Base-by-base conservation (phyloP, 2,329 filamentous ascomycete species). In the Colletotrichum sp. region DNA sequence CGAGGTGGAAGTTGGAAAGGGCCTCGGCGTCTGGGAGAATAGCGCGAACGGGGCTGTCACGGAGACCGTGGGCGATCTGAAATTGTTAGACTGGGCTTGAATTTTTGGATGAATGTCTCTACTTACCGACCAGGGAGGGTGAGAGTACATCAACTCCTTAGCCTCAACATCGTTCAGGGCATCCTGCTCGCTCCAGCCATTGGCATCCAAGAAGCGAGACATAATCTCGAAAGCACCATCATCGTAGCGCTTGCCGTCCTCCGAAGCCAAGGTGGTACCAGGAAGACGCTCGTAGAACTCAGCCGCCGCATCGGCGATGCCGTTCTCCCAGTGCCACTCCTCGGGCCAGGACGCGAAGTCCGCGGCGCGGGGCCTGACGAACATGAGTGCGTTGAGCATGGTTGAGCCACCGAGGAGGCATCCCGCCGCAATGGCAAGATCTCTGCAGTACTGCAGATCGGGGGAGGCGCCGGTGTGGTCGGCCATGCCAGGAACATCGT, bases 21-120 rank as follows among this genome's bases (percentile, higher is more conserved):
- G 55, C 61, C 39, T 83, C 82, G 1, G 84, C 83, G n/a, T 84
- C 78, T 3, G 85, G 81, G 1, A 87, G 81, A 74, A 90, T 90
- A 2, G 83, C 83, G 10, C 78, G 64, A 1, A 74, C 72, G 15
- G 78, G 78, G 39, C 78, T 78, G 36, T 77, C 78, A 26, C 78
- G 78, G 16, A 76, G 67, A 5, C 72, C 72, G 30, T 79, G 67
- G 34, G 76, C 60, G 24, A 79, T 79, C 63, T 78, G 5, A 6
- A 2, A 6, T 2, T 10, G 26, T 69, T 18, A n/a, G 9, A 21
- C 8, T n/a, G 18, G 3, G 32, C 48, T 7, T 15, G 34, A 12
- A 18, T 1, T 12, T 10, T 13, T 12, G 8, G 7, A 9, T 2
- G 7, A 7, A 24, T 1, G 5, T 24, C 4, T 3, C 13, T 5